Conservation (phyloP, 1,284 basidiomycete species). For the Kalmanozyma brasiliensis region DNA sequence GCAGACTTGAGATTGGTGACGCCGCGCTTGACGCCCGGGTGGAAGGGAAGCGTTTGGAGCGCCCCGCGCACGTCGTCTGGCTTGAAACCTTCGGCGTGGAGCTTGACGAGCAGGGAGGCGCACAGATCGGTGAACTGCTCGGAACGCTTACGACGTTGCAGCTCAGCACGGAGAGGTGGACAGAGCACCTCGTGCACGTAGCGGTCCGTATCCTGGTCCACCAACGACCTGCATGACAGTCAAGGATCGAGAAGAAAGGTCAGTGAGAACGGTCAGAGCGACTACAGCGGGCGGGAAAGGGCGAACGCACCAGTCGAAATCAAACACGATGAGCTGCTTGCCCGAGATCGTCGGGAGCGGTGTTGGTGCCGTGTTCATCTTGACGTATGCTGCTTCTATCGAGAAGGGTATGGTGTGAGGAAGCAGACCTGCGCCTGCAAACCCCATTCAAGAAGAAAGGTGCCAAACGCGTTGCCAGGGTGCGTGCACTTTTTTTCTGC, state of each 20-base stretch:
- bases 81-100: constrained; percentile 69
- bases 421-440: background rate
- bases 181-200: constrained; percentile 94
- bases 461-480: too few species aligned
- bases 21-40: constrained; percentile 94
- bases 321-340: constrained; percentile 86
- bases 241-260: background rate
- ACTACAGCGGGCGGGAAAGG: background rate
- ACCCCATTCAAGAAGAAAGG: background rate
- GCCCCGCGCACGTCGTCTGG: constrained; percentile 81
- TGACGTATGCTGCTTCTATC: background rate
- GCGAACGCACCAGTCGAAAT: constrained; percentile 88
- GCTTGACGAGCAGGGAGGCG: constrained; percentile 53
- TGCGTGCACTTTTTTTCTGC: too few species aligned
- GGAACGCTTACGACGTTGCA: constrained; percentile 76
- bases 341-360: constrained; percentile 46
- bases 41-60: constrained; percentile 85
- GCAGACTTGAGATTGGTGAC: constrained; percentile 79
- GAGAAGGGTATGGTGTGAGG: background rate
- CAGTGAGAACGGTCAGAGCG: background rate
- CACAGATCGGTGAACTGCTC: constrained; percentile 88
- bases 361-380: constrained; percentile 41
- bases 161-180: constrained; percentile 82
- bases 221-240: constrained; percentile 65
- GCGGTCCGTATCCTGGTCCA: constrained; percentile 96